A percentile compares a stretch with the other conserved stretches of the same genome.
phyloP scores from a whole-genome alignment of 495 filamentous ascomycete genomes.

The Choiromyces venosus region DNA sequence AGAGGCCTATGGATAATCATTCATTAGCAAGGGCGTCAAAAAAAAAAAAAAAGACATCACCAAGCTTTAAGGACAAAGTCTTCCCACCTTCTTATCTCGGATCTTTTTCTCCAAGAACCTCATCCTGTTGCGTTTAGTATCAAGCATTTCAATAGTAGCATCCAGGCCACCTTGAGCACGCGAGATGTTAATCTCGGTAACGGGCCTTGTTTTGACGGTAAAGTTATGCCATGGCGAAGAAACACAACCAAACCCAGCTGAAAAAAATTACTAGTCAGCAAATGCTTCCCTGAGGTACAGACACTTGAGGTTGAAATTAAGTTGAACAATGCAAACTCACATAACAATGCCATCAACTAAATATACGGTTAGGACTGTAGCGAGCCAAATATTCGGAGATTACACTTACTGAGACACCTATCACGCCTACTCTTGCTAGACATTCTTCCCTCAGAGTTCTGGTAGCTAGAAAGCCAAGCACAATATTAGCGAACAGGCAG shows the following conservation, averaged over 20 bases:
- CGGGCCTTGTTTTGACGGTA: slow-evolving; percentile 53
- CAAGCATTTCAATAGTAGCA: slow-evolving; percentile 68
- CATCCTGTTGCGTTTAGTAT: slow-evolving; percentile 61
- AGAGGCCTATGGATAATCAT: slow-evolving; percentile 31
- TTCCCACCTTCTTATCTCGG: slow-evolving; percentile 32
- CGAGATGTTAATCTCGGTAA: slow-evolving; percentile 64
- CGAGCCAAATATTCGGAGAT: not conserved
- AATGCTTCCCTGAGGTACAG: not conserved
- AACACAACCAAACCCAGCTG: slow-evolving; percentile 70
- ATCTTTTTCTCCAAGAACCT: slow-evolving; percentile 53
- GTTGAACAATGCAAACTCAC: slow-evolving; percentile 15
- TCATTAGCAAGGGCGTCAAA: not conserved
- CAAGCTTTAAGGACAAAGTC: slow-evolving; percentile 9
- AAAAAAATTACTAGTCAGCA: not conserved
- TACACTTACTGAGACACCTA: slow-evolving; percentile 57
- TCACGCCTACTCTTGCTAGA: slow-evolving; percentile 70
- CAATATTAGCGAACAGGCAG: not conserved
- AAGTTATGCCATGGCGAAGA: slow-evolving; percentile 77
- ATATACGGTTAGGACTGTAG: slow-evolving; percentile 22
- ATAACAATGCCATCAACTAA: slow-evolving; percentile 67
- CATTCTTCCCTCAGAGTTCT: slow-evolving; percentile 63
- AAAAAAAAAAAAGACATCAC: not conserved
- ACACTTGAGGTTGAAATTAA: slow-evolving; percentile 6
- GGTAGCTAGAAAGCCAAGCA: slow-evolving; percentile 24
- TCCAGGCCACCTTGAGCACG: slow-evolving; percentile 68